These are phyloP conservation scores for Blastocystis sp. DNA, from an alignment of 352 stramenopile genomes.

Conservation along the genomic window DNA sequence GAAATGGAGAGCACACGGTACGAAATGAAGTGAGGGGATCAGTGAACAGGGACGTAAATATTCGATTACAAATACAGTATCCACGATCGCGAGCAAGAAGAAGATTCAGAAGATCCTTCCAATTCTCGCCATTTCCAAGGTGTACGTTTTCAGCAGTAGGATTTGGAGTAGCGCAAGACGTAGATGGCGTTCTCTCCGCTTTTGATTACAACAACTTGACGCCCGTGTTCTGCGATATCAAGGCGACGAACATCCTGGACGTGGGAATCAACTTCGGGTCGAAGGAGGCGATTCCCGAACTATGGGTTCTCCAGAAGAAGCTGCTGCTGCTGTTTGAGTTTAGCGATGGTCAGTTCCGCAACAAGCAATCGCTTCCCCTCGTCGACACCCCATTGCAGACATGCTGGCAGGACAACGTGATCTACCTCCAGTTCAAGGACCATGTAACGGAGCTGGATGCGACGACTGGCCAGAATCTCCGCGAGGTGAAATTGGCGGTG, in stretches of 20 bases:
- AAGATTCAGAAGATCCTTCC: slow-evolving; percentile 27
- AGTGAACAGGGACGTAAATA: slow-evolving; percentile 1
- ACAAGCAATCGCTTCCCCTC: neutral
- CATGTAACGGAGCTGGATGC: neutral
- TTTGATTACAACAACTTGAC: slow-evolving; percentile 30
- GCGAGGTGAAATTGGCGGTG: neutral
- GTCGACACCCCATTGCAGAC: neutral
- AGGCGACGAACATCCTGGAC: neutral
- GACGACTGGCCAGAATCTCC: neutral
- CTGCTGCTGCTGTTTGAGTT: neutral
- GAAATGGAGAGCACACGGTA: slow-evolving; percentile 42
- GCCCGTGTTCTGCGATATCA: slow-evolving; percentile 31
- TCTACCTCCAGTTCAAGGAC: slow-evolving; percentile 34
- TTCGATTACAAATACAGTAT: slow-evolving; percentile 30
- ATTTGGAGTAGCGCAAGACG: neutral
- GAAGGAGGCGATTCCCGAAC: neutral
- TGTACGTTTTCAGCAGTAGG: slow-evolving; percentile 31
- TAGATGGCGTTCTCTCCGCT: slow-evolving; percentile 37
- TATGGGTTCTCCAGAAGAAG: slow-evolving; percentile 36
- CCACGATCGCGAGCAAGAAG: slow-evolving; percentile 49
- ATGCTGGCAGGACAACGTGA: neutral
- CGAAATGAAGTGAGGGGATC: neutral
- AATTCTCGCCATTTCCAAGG: slow-evolving; percentile 8
- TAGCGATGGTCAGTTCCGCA: slow-evolving; percentile 2
- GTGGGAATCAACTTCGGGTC: neutral